These are phyloP conservation scores for Cladosporium sp. DNA, from an alignment of 2,329 filamentous ascomycete species.

Conservation along the genomic window DNA sequence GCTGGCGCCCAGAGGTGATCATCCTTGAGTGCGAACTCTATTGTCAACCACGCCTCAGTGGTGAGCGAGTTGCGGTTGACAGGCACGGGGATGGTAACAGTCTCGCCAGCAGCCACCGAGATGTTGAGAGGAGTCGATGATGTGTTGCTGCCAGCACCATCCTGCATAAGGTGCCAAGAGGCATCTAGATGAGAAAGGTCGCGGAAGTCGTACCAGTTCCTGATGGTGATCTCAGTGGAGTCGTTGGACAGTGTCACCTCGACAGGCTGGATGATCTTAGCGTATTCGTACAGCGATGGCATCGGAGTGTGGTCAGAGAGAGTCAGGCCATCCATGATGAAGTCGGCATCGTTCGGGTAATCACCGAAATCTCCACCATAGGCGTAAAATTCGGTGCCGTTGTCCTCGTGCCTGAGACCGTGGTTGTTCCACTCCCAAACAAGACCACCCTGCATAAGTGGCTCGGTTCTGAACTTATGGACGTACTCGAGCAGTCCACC, in stretches of 20 bases:
- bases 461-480: slow-evolving; percentile 59
- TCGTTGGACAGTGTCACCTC: slow-evolving; percentile 24
- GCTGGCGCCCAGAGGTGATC: slow-evolving; percentile 35
- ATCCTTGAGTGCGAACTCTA: slow-evolving; percentile 37
- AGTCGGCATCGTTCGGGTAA: slow-evolving; percentile 40
- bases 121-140: slow-evolving; percentile 13
- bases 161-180: slow-evolving; percentile 16
- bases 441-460: slow-evolving; percentile 62
- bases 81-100: slow-evolving; percentile 24
- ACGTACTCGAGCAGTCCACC: slow-evolving; percentile 58
- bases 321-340: slow-evolving; percentile 45
- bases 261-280: slow-evolving; percentile 45
- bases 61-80: neutral
- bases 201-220: slow-evolving; percentile 40
- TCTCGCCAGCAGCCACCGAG: slow-evolving; percentile 23
- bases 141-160: neutral
- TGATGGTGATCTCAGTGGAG: slow-evolving; percentile 33
- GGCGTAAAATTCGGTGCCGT: slow-evolving; percentile 39
- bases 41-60: slow-evolving; percentile 24
- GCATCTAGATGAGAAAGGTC: slow-evolving; percentile 22
- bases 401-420: slow-evolving; percentile 39
- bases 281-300: slow-evolving; percentile 42
- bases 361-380: slow-evolving; percentile 45
- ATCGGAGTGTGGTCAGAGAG: slow-evolving; percentile 42
- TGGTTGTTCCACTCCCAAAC: slow-evolving; percentile 48